Percentiles rank a stretch among this genome's conserved stretches.
Conservation (phyloP, 257 asterid genomes). For the Capsicum baccatum region DNA sequence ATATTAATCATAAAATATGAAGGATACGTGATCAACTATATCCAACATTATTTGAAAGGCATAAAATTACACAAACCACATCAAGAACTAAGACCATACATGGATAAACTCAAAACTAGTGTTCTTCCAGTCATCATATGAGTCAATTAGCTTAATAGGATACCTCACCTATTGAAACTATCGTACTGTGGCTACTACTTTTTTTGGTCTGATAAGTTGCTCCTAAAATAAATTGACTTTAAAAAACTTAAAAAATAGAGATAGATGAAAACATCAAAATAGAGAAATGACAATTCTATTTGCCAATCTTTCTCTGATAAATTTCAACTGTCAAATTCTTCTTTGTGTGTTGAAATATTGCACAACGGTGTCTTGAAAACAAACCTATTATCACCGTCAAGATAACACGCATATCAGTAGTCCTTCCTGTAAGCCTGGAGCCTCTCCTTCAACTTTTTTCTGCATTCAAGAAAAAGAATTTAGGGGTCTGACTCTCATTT, state of each 20-base stretch:
- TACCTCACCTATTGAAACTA: too few species aligned
- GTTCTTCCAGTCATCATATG: too few species aligned
- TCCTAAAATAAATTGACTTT: background rate
- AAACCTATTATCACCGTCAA: background rate
- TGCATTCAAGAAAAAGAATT: constrained; percentile 55
- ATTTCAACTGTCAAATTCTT: background rate
- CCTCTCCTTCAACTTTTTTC: constrained; percentile 64
- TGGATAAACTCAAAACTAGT: too few species aligned
- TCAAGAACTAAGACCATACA: too few species aligned
- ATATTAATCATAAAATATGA: too few species aligned
- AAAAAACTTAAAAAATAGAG: background rate
- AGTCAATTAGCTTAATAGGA: too few species aligned
- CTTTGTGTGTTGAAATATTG: background rate
- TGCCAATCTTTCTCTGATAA: background rate
- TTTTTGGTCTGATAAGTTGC: background rate
- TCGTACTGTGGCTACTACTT: too few species aligned
- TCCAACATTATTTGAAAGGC: too few species aligned
- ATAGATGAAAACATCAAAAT: background rate
- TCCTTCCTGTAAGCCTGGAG: constrained; percentile 49
- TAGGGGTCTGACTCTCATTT: too few species aligned
- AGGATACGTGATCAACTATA: too few species aligned
- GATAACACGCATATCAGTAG: constrained; percentile 28
- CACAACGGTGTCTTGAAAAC: background rate
- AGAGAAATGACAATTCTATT: background rate
- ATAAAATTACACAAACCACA: too few species aligned